Percentiles rank a stretch among this genome's conserved stretches.
Evolutionary conservation across 169 alveolate species (phyloP).

Genomic region (Plasmodium coatneyi): DNA sequence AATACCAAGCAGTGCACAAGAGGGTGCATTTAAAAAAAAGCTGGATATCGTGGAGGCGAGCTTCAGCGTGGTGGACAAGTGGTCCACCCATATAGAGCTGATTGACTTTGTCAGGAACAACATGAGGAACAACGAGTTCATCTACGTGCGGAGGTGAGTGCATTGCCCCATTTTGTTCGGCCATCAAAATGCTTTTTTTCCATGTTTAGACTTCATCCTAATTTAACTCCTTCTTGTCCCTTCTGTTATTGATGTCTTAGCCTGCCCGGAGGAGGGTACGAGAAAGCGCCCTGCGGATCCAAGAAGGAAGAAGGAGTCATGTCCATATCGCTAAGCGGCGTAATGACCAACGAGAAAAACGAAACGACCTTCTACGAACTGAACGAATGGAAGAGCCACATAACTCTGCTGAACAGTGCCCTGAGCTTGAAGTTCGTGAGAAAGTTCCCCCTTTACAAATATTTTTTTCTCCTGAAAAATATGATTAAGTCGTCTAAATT

Average conservation of each 20-base stretch:
- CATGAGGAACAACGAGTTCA: conserved; percentile 45
- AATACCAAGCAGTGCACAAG: neutral
- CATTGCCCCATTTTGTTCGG: neutral
- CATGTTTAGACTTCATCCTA: neutral
- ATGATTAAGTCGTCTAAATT: conserved; percentile 5
- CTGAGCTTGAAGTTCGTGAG: conserved; percentile 28
- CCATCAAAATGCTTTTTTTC: neutral
- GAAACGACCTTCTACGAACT: conserved; percentile 55
- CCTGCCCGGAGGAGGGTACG: conserved; percentile 14
- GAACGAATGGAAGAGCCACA: conserved; percentile 37
- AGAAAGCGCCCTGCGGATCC: neutral
- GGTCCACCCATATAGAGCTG: conserved; percentile 49
- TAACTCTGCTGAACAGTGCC: conserved; percentile 30
- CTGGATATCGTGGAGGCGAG: conserved; percentile 41
- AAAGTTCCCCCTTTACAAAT: conserved; percentile 41
- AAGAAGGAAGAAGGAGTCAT: conserved; percentile 11
- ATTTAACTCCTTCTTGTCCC: neutral
- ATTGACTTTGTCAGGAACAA: conserved; percentile 57
- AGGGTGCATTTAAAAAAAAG: neutral
- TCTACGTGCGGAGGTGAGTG: conserved; percentile 42
- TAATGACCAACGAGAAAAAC: conserved; percentile 51
- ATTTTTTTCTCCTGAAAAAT: conserved; percentile 46
- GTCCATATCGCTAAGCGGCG: conserved; percentile 53
- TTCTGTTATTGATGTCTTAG: neutral
- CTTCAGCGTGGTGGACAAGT: conserved; percentile 27